phyloP scores from a whole-genome alignment of 768 basidiomycete genomes.

The Amanita jacksonii region DNA sequence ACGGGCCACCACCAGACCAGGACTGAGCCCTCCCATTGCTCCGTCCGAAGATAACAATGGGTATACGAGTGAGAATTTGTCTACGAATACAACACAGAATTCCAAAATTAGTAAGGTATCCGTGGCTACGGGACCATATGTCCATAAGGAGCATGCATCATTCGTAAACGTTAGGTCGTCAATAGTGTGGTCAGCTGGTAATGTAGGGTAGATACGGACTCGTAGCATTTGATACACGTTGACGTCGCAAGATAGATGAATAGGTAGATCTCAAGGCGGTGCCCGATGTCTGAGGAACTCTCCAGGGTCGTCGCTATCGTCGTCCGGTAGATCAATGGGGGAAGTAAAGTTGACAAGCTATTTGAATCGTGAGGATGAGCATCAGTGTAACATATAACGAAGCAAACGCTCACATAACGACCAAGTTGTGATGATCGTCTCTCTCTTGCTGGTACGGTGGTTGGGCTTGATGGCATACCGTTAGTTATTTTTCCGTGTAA shows the following conservation, averaged over 20 bases:
- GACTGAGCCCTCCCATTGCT: no score
- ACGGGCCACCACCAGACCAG: no score
- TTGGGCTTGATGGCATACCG: constrained; percentile 10
- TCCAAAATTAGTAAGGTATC: not conserved
- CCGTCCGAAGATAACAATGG: not conserved
- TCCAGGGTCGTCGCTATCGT: no score
- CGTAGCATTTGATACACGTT: no score
- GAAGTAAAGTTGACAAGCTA: constrained; percentile 37
- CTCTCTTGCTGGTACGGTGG: constrained; percentile 1
- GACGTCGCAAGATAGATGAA: no score
- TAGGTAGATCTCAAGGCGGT: no score
- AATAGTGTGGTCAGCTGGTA: not conserved
- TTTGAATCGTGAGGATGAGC: no score
- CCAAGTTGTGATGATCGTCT: constrained; percentile 23
- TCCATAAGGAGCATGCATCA: not conserved
- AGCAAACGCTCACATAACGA: constrained; percentile 31
- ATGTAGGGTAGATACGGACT: not conserved
- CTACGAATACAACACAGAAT: constrained; percentile 9
- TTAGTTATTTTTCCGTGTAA: constrained; percentile 16
- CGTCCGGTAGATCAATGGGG: constrained; percentile 30
- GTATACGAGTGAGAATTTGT: not conserved
- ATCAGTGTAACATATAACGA: not conserved
- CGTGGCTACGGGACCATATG: not conserved
- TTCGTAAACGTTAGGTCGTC: constrained; percentile 3
- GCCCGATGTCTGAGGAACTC: no score